These are phyloP conservation scores for Scenedesmus sp. DNA, from an alignment of 163 green algal species.

Conservation along the genomic window DNA sequence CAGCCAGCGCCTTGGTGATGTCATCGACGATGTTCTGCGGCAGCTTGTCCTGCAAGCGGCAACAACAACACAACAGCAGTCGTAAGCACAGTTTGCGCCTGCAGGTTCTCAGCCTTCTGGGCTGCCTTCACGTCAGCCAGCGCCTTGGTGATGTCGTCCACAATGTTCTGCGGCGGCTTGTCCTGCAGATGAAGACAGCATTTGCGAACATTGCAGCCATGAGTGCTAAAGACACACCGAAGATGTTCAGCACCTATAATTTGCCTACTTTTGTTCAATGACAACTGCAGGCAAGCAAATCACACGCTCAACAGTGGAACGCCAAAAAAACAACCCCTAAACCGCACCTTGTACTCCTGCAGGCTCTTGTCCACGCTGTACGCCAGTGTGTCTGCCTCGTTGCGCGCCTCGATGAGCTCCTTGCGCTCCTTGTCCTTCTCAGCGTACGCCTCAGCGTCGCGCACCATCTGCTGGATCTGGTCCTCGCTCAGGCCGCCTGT, in stretches of 20 bases:
- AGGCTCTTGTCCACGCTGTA: constrained; percentile 95
- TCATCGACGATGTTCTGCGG: constrained; percentile 85
- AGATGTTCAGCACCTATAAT: too few relatives aligned
- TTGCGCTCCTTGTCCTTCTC: constrained; percentile 92
- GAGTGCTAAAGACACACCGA: too few relatives aligned
- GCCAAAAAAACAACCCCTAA: too few relatives aligned
- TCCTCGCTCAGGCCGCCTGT: constrained; percentile 91
- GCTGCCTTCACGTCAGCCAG: constrained; percentile 52
- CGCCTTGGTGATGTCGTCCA: constrained; percentile 88
- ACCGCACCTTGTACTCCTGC: constrained; percentile 88
- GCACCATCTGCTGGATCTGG: constrained; percentile 98
- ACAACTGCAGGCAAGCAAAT: constrained; percentile 29
- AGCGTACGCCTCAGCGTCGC: constrained; percentile 89
- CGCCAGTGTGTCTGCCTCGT: constrained; percentile 94
- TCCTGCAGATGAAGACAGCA: constrained; percentile 51
- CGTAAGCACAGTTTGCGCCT: constrained; percentile 6
- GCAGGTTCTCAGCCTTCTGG: constrained; percentile 74
- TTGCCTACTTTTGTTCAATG: constrained; percentile 66
- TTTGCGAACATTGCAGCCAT: constrained; percentile 5
- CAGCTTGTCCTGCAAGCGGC: constrained; percentile 74
- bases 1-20: constrained; percentile 79
- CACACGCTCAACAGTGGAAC: too few relatives aligned
- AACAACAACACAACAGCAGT: background rate
- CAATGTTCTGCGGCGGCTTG: constrained; percentile 83
- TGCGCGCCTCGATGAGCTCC: constrained; percentile 92